Conservation (phyloP, 208 protist species). For the Trypanosoma melophagium region DNA sequence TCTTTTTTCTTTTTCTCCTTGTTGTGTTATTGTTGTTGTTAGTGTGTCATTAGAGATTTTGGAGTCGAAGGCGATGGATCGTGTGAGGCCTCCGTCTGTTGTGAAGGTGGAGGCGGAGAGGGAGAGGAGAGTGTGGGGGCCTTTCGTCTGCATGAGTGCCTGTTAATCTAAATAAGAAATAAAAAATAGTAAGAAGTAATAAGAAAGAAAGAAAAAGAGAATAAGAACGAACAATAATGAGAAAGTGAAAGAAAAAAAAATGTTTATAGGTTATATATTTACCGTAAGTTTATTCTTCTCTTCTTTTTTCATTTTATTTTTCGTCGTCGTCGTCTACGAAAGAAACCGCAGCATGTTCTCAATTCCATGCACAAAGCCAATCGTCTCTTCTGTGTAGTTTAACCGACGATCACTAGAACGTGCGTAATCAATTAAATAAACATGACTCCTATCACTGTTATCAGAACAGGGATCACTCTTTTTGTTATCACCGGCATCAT, state of each 20-base stretch:
- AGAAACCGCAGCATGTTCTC: constrained; percentile 23
- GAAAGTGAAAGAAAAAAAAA: constrained; percentile 17
- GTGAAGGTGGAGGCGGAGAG: neutral
- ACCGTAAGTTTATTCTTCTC: constrained; percentile 6
- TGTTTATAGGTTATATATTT: constrained; percentile 12
- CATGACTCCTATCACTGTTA: constrained; percentile 11
- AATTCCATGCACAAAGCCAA: constrained; percentile 69
- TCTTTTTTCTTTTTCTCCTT: neutral
- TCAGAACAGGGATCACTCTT: neutral
- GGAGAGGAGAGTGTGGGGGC: neutral
- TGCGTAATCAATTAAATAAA: constrained; percentile 74
- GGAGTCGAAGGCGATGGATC: neutral
- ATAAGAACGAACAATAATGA: neutral
- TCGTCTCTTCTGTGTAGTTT: constrained; percentile 59
- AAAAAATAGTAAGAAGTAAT: neutral
- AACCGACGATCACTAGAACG: constrained; percentile 55
- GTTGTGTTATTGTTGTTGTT: neutral
- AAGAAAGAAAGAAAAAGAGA: neutral
- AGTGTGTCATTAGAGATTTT: too few species aligned
- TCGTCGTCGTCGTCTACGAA: neutral
- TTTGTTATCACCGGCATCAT: constrained; percentile 40
- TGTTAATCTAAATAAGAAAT: too few species aligned
- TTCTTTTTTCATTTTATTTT: neutral
- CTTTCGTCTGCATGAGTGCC: too few species aligned
- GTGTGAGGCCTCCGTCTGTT: neutral